phyloP scores from a whole-genome alignment of 208 protist species.

The Leishmania martiniquensis region DNA sequence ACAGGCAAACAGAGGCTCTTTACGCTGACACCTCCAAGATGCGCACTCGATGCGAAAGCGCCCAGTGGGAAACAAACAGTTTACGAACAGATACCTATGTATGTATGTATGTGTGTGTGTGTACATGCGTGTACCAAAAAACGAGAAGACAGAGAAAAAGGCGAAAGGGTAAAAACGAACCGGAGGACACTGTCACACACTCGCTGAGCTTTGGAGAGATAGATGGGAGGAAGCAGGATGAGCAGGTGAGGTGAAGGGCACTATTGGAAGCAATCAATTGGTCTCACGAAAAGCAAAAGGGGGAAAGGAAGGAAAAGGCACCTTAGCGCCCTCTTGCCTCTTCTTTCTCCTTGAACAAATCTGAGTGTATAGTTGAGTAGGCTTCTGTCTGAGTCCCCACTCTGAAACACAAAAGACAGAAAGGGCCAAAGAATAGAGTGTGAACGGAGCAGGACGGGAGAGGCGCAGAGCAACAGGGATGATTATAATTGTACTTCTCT shows the following conservation, averaged over 20 bases:
- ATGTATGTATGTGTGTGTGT: background rate
- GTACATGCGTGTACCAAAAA: background rate
- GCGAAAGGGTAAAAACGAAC: too few species aligned
- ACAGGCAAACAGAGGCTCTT: background rate
- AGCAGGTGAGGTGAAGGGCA: too few species aligned
- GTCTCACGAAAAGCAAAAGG: too few species aligned
- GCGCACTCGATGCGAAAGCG: background rate
- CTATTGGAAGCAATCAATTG: too few species aligned
- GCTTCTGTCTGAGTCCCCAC: background rate
- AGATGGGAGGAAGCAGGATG: too few species aligned
- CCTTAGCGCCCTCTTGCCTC: too few species aligned
- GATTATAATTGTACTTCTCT: background rate
- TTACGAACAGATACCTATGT: background rate
- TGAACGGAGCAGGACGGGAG: background rate
- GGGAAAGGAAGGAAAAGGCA: background rate
- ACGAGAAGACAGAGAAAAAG: too few species aligned
- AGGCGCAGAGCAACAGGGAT: background rate
- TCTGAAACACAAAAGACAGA: background rate
- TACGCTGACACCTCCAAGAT: background rate
- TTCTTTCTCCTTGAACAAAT: too few species aligned
- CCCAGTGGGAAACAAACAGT: background rate
- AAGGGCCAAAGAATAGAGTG: background rate
- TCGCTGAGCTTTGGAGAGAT: too few species aligned
- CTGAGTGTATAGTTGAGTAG: too few species aligned
- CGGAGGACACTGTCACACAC: too few species aligned